These are phyloP conservation scores for Salix suchowensis DNA, from an alignment of 345 rosid genomes.

Conservation along the genomic window DNA sequence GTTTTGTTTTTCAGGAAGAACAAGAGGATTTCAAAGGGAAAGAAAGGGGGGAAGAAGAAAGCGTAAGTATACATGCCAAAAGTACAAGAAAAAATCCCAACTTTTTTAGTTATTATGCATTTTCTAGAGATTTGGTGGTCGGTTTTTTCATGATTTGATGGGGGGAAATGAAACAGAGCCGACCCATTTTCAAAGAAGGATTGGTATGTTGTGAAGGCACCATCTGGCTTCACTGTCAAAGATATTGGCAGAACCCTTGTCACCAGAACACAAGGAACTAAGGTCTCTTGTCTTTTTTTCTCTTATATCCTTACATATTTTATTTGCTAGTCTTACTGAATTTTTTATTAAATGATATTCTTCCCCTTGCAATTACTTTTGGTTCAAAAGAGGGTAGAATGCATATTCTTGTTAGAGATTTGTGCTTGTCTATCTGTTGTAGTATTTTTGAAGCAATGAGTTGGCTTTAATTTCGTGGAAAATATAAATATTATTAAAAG, in stretches of 20 bases:
- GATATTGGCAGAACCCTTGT: conserved; percentile 53
- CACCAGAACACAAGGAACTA: conserved; percentile 55
- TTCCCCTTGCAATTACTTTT: too few species aligned
- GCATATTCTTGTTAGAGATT: too few species aligned
- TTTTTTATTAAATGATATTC: too few species aligned
- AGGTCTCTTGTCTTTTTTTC: conserved; percentile 22
- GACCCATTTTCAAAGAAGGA: conserved; percentile 58
- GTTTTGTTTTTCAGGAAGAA: conserved; percentile 32
- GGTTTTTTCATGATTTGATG: background rate
- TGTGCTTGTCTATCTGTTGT: too few species aligned
- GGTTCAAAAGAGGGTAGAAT: too few species aligned
- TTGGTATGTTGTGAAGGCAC: conserved; percentile 56
- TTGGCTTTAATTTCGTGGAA: too few species aligned
- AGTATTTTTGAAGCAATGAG: too few species aligned
- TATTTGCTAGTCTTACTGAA: background rate
- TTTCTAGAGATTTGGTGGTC: too few species aligned
- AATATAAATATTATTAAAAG: too few species aligned
- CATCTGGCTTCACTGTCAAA: conserved; percentile 40
- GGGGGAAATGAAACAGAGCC: conserved; percentile 18
- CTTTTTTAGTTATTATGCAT: background rate
- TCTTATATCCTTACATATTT: background rate
- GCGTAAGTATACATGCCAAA: conserved; percentile 29
- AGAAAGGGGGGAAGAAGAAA: conserved; percentile 58
- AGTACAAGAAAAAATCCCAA: background rate
- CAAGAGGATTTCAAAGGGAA: conserved; percentile 56